Conservation (phyloP, 495 filamentous ascomycete species). For the Penicillium turbatum region DNA sequence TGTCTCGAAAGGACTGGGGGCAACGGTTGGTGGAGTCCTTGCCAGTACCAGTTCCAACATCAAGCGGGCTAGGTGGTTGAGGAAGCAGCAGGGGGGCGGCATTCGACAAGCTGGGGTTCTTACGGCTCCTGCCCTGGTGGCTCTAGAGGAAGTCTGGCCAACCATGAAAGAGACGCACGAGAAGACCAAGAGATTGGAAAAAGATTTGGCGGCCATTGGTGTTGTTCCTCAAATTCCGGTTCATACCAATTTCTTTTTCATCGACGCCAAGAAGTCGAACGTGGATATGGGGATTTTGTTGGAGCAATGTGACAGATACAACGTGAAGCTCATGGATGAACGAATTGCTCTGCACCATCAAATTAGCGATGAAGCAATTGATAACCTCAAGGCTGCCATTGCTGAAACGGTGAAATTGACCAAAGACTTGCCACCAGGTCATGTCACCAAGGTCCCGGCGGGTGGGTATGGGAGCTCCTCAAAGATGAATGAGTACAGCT, state of each 20-base stretch:
- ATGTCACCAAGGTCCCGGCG: slow-evolving; percentile 4
- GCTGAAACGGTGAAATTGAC: slow-evolving; percentile 13
- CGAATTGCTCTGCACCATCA: slow-evolving; percentile 26
- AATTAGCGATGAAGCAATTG: slow-evolving; percentile 21
- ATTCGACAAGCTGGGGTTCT: slow-evolving; percentile 28
- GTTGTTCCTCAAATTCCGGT: slow-evolving; percentile 58
- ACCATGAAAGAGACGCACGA: slow-evolving; percentile 50
- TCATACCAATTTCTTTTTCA: slow-evolving; percentile 77
- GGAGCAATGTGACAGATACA: slow-evolving; percentile 15
- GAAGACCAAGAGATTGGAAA: slow-evolving; percentile 51
- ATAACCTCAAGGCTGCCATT: slow-evolving; percentile 20
- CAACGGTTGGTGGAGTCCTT: slow-evolving; percentile 24
- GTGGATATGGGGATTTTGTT: slow-evolving; percentile 21
- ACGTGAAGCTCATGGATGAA: slow-evolving; percentile 24
- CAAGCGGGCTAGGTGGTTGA: slow-evolving; percentile 19
- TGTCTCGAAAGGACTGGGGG: slow-evolving; percentile 27
- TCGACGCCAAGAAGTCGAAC: slow-evolving; percentile 50
- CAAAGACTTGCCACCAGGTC: slow-evolving; percentile 6
- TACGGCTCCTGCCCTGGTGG: slow-evolving; percentile 23
- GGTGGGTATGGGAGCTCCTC: slow-evolving; percentile 17
- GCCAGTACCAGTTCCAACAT: slow-evolving; percentile 15
- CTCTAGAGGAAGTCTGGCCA: slow-evolving; percentile 58
- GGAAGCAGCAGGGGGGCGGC: slow-evolving; percentile 26
- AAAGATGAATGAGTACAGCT: slow-evolving; percentile 25
- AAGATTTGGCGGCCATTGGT: slow-evolving; percentile 49